A percentile compares a stretch with the other conserved stretches of the same genome.
phyloP scores from a whole-genome alignment of 495 filamentous ascomycete species.

The Tuber aestivum region DNA sequence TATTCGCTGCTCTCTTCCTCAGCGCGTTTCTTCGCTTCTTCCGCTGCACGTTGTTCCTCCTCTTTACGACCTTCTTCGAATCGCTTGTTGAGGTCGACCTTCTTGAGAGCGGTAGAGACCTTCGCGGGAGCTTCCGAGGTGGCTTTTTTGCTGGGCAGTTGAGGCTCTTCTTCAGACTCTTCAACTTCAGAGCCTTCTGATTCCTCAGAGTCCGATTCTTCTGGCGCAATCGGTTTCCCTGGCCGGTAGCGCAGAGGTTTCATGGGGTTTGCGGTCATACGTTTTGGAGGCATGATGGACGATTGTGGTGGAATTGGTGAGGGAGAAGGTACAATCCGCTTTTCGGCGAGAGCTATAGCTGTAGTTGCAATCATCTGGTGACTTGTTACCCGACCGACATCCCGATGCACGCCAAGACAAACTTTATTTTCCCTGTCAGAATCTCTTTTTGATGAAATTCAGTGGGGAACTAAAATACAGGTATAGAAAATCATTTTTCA shows the following conservation, averaged over 20 bases:
- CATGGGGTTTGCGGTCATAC: constrained; percentile 90
- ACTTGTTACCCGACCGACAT: constrained; percentile 19
- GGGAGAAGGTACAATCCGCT: neutral
- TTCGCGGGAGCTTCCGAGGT: constrained; percentile 54
- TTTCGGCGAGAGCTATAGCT: neutral
- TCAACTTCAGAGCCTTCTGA: constrained; percentile 58
- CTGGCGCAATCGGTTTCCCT: constrained; percentile 70
- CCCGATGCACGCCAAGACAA: neutral
- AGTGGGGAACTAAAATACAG: neutral
- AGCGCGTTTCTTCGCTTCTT: constrained; percentile 72
- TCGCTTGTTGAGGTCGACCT: constrained; percentile 60
- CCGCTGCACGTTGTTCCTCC: constrained; percentile 50
- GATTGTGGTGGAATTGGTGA: neutral
- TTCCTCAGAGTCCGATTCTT: constrained; percentile 56
- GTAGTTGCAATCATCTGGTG: neutral
- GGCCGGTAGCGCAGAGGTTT: constrained; percentile 77
- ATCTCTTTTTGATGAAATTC: constrained; percentile 10
- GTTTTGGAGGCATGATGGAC: constrained; percentile 69
- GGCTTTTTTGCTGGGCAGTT: constrained; percentile 45
- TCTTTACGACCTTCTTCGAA: constrained; percentile 48
- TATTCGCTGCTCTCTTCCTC: constrained; percentile 46
- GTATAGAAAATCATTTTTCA: constrained; percentile 1
- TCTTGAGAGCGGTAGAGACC: constrained; percentile 57
- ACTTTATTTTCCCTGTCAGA: neutral
- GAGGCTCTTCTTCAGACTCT: constrained; percentile 38